Percentiles rank a stretch among this genome's conserved stretches.
phyloP scores from a whole-genome alignment of 352 stramenopile species.

The Phytopythium boreale region DNA sequence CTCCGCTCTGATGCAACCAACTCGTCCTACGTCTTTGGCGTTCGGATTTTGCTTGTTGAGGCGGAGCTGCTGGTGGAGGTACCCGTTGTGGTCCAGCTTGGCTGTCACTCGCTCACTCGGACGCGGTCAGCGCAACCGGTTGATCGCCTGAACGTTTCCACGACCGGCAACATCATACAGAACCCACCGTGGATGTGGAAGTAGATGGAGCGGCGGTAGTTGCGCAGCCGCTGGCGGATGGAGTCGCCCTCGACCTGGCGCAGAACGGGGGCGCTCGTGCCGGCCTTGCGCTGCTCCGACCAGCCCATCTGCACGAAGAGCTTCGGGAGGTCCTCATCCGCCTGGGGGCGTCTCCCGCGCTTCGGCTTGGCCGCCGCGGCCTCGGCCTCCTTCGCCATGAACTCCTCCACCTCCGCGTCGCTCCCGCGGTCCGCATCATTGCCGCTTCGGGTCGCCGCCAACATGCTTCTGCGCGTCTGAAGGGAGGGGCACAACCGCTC shows the following conservation, averaged over 20 bases:
- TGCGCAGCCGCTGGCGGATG: slow-evolving; percentile 54
- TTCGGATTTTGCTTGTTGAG: slow-evolving; percentile 69
- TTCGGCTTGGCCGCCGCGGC: slow-evolving; percentile 32
- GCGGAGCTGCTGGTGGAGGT: slow-evolving; percentile 56
- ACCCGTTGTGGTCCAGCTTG: slow-evolving; percentile 70
- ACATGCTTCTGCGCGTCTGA: too few species aligned
- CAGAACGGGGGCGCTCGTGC: slow-evolving; percentile 59
- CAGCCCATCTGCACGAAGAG: slow-evolving; percentile 76
- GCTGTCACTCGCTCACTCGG: slow-evolving; percentile 16
- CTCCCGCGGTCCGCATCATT: slow-evolving; percentile 10
- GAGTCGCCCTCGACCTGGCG: slow-evolving; percentile 73
- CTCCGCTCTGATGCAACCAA: not conserved
- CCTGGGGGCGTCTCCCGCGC: slow-evolving; percentile 2
- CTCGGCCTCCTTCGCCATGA: slow-evolving; percentile 45
- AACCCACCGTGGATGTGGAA: slow-evolving; percentile 73
- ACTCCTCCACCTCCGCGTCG: slow-evolving; percentile 47
- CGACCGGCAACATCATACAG: not conserved
- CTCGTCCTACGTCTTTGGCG: slow-evolving; percentile 52
- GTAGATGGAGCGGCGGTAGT: slow-evolving; percentile 69
- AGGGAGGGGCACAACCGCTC: not conserved
- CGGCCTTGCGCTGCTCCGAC: slow-evolving; percentile 54
- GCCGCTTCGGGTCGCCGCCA: not conserved
- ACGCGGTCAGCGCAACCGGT: too few species aligned
- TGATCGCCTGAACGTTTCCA: too few species aligned
- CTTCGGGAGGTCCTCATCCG: slow-evolving; percentile 39